Evolutionary conservation across 2,329 filamentous ascomycete genomes (phyloP), one percentile per base, ranked within the genome.

Genomic region (Xylariales sp.): DNA sequence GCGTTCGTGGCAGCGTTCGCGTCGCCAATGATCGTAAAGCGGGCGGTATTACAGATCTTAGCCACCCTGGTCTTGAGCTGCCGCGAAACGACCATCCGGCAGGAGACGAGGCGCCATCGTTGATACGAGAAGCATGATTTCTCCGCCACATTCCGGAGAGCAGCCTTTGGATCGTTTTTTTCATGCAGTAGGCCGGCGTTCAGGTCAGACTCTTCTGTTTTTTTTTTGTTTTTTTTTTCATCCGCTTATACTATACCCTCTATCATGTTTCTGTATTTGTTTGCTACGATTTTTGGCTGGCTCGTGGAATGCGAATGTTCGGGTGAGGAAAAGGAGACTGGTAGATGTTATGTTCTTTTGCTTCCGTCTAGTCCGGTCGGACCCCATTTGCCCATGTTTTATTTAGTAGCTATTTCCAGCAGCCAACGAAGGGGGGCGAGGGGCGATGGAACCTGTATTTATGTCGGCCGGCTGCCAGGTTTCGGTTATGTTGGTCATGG

Each of bases 1-100:
- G 90, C 60, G 82, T 82, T 59, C 84, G 90, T 68, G 91, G 90
- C 48, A 93, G 90, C 75, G 86, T 93, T 58, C 87, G 89, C 56
- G 77, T 91, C 43, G 83, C 85, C 5, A 80, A 77, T 49, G 84
- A 83, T 52, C 78, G 81, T 49, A 85, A 83, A 75, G 71, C 77
- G 43, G 80, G 80, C 46, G 72, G 74, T 10, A 68, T 79, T 58
- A 72, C 74, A 48, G 80, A 83, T 34, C 64, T 75, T 7, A 75
- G 48, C 55, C 64, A 69, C 16, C 54, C 77, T 46, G 75, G 76
- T 23, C 71, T 82, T n/a, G 81, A 84, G 68, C 80, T 81, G 3
- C 72, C 83, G 32, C 77, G 79, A 61, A 78, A 79, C 67, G 80
- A 78, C 50, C 79, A 80, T n/a, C 45, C 73, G 5, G 46, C 66